These are phyloP conservation scores for Populus nigra DNA, from an alignment of 345 rosid genomes.

Conservation along the genomic window DNA sequence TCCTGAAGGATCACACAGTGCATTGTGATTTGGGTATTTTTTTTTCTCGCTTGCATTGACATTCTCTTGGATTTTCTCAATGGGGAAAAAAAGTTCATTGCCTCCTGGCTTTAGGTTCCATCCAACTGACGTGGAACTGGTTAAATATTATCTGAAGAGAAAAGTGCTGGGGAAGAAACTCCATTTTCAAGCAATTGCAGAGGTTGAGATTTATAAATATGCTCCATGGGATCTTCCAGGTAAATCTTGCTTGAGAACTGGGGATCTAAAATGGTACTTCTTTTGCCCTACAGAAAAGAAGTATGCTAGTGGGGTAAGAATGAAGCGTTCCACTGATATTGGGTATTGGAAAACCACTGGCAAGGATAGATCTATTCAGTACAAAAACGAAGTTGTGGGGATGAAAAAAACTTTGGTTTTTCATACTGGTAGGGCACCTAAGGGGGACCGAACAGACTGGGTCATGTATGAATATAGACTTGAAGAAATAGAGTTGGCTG, in stretches of 20 bases:
- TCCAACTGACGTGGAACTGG: conserved; percentile 75
- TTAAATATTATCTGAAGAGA: conserved; percentile 60
- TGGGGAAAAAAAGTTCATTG: conserved; percentile 41
- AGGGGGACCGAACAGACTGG: conserved; percentile 70
- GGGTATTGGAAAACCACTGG: conserved; percentile 87
- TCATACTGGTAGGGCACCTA: conserved; percentile 49
- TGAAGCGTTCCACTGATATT: conserved; percentile 46
- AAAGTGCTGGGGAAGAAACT: conserved; percentile 57
- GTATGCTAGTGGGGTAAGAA: conserved; percentile 42
- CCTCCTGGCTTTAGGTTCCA: conserved; percentile 80
- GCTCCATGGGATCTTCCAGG: conserved; percentile 67
- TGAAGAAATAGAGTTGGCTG: conserved; percentile 35
- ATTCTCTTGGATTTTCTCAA: conserved; percentile 8
- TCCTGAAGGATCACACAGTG: not conserved
- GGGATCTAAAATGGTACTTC: conserved; percentile 82
- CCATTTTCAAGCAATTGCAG: conserved; percentile 42
- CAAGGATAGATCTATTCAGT: conserved; percentile 50
- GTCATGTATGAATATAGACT: conserved; percentile 79
- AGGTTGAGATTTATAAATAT: conserved; percentile 54
- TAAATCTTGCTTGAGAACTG: conserved; percentile 34
- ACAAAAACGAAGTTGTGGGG: conserved; percentile 46
- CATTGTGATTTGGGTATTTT: not conserved
- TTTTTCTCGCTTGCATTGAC: not conserved
- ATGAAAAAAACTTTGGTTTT: conserved; percentile 63
- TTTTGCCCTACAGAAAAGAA: conserved; percentile 69